phyloP scores from a whole-genome alignment of 202 grass and related monocot species.

The Digitaria exilis region DNA sequence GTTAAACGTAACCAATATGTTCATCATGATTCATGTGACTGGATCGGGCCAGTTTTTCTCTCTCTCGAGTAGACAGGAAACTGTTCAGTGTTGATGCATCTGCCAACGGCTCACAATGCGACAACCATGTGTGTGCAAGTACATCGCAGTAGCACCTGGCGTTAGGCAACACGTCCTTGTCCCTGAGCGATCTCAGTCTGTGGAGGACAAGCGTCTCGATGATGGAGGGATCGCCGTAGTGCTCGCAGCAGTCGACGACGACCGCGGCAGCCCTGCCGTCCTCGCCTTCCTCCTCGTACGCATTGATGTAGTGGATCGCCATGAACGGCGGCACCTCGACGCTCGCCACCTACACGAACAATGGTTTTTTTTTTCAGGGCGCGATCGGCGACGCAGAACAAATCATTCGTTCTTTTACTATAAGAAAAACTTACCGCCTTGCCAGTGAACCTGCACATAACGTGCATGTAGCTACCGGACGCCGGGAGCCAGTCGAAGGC shows the following conservation, averaged over 20 bases:
- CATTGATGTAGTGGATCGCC: conserved; percentile 8
- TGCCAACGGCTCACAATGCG: not conserved
- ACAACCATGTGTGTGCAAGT: no score
- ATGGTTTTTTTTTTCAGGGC: no score
- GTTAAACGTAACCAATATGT: no score
- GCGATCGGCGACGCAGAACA: no score
- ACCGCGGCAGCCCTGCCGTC: not conserved
- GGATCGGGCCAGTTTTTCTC: no score
- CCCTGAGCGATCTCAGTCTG: not conserved
- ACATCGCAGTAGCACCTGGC: conserved; percentile 38
- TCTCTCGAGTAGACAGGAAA: no score
- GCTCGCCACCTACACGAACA: not conserved
- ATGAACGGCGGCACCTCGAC: not conserved
- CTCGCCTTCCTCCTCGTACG: not conserved
- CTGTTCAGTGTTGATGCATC: no score
- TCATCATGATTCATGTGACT: no score
- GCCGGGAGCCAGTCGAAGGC: conserved; percentile 39
- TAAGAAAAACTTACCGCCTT: not conserved
- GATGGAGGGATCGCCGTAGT: conserved; percentile 6
- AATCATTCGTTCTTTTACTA: no score
- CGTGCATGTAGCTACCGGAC: conserved; percentile 39
- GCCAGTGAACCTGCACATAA: conserved; percentile 20
- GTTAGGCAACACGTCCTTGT: not conserved
- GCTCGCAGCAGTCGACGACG: not conserved
- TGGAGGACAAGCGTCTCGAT: not conserved